Conservation (phyloP, 169 alveolate genomes). For the Plasmodium inui region DNA sequence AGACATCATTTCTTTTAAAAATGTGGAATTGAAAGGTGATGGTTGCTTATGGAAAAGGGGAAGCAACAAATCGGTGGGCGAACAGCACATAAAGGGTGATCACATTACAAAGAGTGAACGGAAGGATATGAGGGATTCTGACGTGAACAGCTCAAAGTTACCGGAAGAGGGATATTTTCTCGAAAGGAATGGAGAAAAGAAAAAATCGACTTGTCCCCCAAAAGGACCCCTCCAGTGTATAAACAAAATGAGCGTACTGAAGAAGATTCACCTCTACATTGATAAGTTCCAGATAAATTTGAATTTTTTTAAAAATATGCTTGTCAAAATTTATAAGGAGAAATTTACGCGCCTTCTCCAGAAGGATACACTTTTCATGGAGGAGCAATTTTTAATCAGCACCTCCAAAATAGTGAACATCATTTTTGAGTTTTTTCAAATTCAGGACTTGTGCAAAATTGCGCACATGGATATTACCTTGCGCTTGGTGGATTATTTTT, state of each 20-base stretch:
- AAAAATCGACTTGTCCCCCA: background rate
- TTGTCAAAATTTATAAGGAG: constrained; percentile 50
- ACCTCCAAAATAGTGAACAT: constrained; percentile 23
- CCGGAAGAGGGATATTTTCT: background rate
- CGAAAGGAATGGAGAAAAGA: background rate
- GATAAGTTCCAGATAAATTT: constrained; percentile 54
- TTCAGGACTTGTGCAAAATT: constrained; percentile 33
- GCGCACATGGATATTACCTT: constrained; percentile 30
- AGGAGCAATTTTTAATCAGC: constrained; percentile 49
- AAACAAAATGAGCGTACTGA: constrained; percentile 48
- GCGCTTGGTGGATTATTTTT: constrained; percentile 57
- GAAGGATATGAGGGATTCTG: background rate
- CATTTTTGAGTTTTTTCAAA: constrained; percentile 70
- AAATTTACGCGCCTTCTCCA: constrained; percentile 26
- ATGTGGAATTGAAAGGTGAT: background rate
- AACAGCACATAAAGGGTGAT: background rate
- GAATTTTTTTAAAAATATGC: constrained; percentile 51
- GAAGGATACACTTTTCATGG: constrained; percentile 28
- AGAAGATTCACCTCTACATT: constrained; percentile 27
- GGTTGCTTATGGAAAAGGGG: background rate
- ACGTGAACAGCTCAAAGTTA: background rate
- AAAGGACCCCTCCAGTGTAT: constrained; percentile 2
- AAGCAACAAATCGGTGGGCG: background rate
- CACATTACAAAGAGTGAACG: background rate
- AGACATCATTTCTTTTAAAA: constrained; percentile 18